Base-by-base conservation (phyloP, 164 flowering plant genomes). In the Saururus chinensis region DNA sequence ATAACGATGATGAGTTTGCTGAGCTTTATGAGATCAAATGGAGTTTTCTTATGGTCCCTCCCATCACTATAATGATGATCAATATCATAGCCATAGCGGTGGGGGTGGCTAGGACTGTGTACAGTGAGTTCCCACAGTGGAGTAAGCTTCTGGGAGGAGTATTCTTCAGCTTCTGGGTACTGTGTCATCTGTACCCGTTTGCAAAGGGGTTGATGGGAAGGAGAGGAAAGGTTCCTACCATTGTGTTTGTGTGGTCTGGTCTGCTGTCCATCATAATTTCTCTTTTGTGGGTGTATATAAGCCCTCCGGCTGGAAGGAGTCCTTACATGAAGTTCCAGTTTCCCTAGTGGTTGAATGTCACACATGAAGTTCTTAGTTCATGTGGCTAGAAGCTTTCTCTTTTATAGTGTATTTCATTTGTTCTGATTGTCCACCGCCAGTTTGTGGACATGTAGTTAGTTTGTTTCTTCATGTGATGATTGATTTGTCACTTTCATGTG, bases 141-240 rank as follows among this genome's bases (percentile, higher is more conserved):
- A 88, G 96, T 73, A 89, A 76, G 82, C 85, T 92, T 0, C 42
- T 87, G 26, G 98, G 98, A 42, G 98, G 96, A 0, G 92, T 87
- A 64, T 92, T 89, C 75, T 92, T 92, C 81, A 88, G 98, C 77
- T 79, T 85, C 55, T 92, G 96, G 98, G 98, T 89, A 55, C 62
- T 92, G 52, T 76, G 80, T 30, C 98, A 92, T 73, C 77, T 92
- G 14, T 92, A 84, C 66, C 96, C 98, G 3, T 92, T 92, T 65
- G 92, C 92, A 0, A 89, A 89, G 62, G 98, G 98, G 13, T 62
- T 92, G 81, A 82, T 89, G 93, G 98, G 98, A 54, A 82, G 80
- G 60, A 81, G 84, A 60, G 93, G 98, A 40, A 84, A 73, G 69
- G 79, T 87, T 11, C 96, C 98, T 0, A 92, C 96, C 37, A 89